Evolutionary conservation across 441 rosid species (phyloP), one percentile per base, ranked within the genome.

Genomic region (Sinapis alba): DNA sequence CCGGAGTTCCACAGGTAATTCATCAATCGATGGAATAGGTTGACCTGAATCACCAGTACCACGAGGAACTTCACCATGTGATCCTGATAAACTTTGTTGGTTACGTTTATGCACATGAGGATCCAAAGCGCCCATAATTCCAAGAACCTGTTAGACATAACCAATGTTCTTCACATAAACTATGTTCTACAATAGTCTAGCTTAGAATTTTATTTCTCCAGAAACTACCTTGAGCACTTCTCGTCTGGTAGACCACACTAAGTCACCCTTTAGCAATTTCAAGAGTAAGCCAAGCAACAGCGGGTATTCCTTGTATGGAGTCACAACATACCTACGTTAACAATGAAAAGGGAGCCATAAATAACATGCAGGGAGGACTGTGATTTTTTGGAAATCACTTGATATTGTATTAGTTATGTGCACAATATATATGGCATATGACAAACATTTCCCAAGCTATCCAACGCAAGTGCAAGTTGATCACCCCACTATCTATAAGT

Each of bases 71-170:
- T 97, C 99, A 61, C 99, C 98, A 80, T 94, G 97, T 41, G 94
- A 83, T 63, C 97, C 97, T 69, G 96, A 86, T 75, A 88, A 69
- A 60, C 81, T 83, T 76, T 84, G 97, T 72, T 97, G 99, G 86
- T 94, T 97, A 78, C 89, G 85, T 83, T 97, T 97, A 82, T 94
- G 97, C 20, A 79, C 88, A 86, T 92, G 98, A 54, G 99, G 99
- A 89, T 97, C 99, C 81, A 97, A 81, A 80, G 99, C 99, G 74
- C 98, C 99, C 96, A 97, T 92, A 72, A 97, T 97, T 70, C 99
- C 99, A 71, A 97, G 98, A 59, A 97, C 99, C 99, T 97, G 86
- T 26, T 24, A 16, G 69, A 71, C 20, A 53, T 67, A 67, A 68
- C 78, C 68, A 47, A 61, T 57, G 67, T 12, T 53, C 76, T 72